phyloP scores from a whole-genome alignment of 202 grass and related monocot genomes.

The Cymbopogon flexuosus region DNA sequence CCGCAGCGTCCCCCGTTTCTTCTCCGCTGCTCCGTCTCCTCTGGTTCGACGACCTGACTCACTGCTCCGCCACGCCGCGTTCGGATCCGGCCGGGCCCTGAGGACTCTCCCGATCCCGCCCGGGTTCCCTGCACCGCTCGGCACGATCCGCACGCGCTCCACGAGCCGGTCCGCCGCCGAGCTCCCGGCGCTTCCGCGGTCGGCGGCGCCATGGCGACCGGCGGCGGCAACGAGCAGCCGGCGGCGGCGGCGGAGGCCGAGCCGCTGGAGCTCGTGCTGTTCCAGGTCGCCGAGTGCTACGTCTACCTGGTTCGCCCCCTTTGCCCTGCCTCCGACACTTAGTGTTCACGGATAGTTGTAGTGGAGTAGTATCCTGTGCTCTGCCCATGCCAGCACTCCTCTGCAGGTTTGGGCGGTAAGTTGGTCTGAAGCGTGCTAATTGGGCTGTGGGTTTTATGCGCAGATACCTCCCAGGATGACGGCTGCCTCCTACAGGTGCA shows the following conservation, averaged over 20 bases:
- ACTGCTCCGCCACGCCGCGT: neutral
- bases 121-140: neutral
- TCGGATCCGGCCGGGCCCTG: constrained; percentile 1
- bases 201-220: constrained; percentile 34
- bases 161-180: neutral
- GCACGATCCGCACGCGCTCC: neutral
- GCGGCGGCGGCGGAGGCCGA: constrained; percentile 35
- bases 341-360: neutral
- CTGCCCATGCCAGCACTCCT: neutral
- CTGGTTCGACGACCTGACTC: neutral
- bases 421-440: constrained; percentile 15
- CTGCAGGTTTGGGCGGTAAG: neutral
- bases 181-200: constrained; percentile 7
- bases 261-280: constrained; percentile 78
- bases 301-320: constrained; percentile 77
- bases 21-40: neutral
- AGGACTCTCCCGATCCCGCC: neutral
- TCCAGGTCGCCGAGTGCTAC: constrained; percentile 89
- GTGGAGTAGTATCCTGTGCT: neutral
- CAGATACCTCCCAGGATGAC: constrained; percentile 97
- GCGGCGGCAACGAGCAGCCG: constrained; percentile 23
- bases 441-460: constrained; percentile 6
- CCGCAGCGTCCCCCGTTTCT: neutral
- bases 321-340: neutral
- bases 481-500: constrained; percentile 82